Base-by-base conservation (phyloP, 441 rosid species). In the Mallotus japonicus region DNA sequence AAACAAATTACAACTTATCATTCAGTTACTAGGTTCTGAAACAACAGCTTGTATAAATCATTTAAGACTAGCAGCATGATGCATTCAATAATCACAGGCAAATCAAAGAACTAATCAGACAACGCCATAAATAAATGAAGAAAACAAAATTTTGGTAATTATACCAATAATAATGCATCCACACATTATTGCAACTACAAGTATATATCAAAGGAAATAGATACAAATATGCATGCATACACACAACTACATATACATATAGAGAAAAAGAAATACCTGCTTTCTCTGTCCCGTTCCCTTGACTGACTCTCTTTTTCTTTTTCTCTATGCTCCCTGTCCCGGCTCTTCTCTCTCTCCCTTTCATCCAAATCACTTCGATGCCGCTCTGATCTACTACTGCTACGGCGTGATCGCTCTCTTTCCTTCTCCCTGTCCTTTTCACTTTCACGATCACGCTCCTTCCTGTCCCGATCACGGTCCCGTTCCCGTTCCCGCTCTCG, bases 221-320 rank as follows among this genome's bases (percentile, higher is more conserved):
- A 37, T 37, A 37, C 6, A 37, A 16, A 16, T 10, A 53, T 16
- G 56, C 19, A 15, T 53, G 1, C 17, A n/a, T 1, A 71, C 28
- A 19, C 16, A 51, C 17, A 10, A 53, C 11, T 32, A 28, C 49
- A 62, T 32, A 8, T 6, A 17, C 28, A 47, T 32, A 47, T 2
- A 32, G 19, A 19, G 17, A 71, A n/a, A 24, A 34, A 58, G 6
- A 37, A 44, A 3, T 14, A 92, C 97, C 98, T 93, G 92, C 71
- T 86, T 71, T 86, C 96, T 87, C 89, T 87, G 47, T 90, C 97
- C 2, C 85, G 88, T 80, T 85, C 96, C 77, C 72, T 90, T 63
- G 75, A 59, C 74, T 89, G 96, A 78, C 72, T 80, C 70, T 90
- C 97, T 77, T 69, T 85, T 68, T 81, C 92, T 77, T 70, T 83